Conservation (phyloP, 2,329 filamentous ascomycete species). For the Trichocomaceae sp. region DNA sequence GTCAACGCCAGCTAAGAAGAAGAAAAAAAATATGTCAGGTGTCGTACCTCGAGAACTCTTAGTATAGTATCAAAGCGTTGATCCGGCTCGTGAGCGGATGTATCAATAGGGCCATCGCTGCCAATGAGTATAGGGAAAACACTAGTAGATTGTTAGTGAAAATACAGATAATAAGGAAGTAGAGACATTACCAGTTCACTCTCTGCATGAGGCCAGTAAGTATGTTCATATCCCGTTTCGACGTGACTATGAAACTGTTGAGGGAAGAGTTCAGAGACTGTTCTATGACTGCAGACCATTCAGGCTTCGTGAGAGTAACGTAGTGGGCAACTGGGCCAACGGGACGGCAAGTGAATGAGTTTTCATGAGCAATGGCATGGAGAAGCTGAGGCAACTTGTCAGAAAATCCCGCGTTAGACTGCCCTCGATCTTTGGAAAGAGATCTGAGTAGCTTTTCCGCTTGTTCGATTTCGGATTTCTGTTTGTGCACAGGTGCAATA, state of each 20-base stretch:
- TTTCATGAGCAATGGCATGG: constrained; percentile 61
- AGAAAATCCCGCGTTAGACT: constrained; percentile 60
- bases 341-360: constrained; percentile 62
- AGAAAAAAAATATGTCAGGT: constrained; percentile 6
- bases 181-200: constrained; percentile 43
- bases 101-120: constrained; percentile 50
- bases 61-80: constrained; percentile 67
- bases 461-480: constrained; percentile 49
- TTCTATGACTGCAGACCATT: constrained; percentile 81
- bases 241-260: constrained; percentile 74
- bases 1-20: not conserved
- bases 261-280: constrained; percentile 63
- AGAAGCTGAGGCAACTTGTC: constrained; percentile 58
- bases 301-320: constrained; percentile 66
- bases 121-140: constrained; percentile 59
- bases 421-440: constrained; percentile 53
- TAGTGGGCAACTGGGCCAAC: constrained; percentile 78
- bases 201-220: constrained; percentile 60
- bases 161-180: not conserved
- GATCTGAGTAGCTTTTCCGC: constrained; percentile 47
- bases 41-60: constrained; percentile 58
- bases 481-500: constrained; percentile 29
- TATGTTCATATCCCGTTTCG: constrained; percentile 65
- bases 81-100: constrained; percentile 66
- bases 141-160: constrained; percentile 28